phyloP scores from a whole-genome alignment of 1,284 basidiomycete genomes.

The Apiotrichum laibachii region DNA sequence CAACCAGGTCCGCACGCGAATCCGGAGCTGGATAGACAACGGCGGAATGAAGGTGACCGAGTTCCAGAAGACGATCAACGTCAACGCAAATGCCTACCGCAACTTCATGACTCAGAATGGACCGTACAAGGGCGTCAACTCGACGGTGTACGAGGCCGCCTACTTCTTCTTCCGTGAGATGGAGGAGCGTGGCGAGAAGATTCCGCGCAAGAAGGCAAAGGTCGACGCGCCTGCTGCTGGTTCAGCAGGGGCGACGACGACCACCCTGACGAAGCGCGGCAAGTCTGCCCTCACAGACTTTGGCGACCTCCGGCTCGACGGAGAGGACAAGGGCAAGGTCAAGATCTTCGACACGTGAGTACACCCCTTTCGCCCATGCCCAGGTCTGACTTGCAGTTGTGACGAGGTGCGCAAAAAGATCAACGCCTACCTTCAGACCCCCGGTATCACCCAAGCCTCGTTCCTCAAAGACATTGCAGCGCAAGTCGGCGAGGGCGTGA shows the following conservation, averaged over 20 bases:
- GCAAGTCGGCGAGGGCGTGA: constrained; percentile 12
- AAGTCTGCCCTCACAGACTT: constrained; percentile 7
- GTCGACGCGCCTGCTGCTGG: not conserved
- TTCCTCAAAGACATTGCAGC: constrained; percentile 13
- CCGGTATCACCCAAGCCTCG: constrained; percentile 3
- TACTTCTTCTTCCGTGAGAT: constrained; percentile 8
- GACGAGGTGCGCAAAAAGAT: constrained; percentile 9
- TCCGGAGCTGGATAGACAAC: constrained; percentile 8
- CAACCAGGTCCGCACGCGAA: constrained; percentile 8
- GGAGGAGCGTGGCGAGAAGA: constrained; percentile 4
- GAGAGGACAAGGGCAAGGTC: constrained; percentile 4
- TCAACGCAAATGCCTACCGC: constrained; percentile 8
- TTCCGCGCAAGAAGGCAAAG: constrained; percentile 4
- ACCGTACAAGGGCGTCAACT: constrained; percentile 2
- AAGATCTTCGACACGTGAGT: constrained; percentile 6
- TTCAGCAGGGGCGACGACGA: no score
- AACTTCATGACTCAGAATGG: constrained; percentile 8
- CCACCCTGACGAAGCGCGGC: not conserved
- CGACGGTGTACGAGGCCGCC: not conserved
- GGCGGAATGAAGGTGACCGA: constrained; percentile 8
- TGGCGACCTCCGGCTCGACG: constrained; percentile 1
- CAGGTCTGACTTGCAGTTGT: not conserved
- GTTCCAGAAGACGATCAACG: constrained; percentile 6
- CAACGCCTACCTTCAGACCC: constrained; percentile 4
- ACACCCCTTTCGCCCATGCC: not conserved